These are phyloP conservation scores for Talaromyces sp. DNA, from an alignment of 2,329 filamentous ascomycete genomes.

Conservation along the genomic window DNA sequence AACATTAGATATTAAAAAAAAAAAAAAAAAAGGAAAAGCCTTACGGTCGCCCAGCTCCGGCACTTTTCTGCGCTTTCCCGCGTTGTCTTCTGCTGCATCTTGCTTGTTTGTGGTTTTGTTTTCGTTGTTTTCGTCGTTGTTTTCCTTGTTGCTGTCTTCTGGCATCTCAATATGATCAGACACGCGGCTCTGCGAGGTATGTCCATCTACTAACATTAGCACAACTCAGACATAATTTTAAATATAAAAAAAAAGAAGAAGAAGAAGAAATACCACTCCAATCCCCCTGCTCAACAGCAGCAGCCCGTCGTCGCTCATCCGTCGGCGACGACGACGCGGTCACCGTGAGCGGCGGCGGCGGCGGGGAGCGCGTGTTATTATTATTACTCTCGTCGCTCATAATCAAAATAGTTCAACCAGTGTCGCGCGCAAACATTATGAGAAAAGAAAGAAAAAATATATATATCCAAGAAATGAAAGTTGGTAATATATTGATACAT, in stretches of 20 bases:
- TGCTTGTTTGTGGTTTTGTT: not conserved
- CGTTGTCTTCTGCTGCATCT: not conserved
- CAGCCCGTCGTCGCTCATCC: constrained; percentile 3
- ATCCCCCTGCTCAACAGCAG: not conserved
- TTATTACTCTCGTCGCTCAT: not conserved
- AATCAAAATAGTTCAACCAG: not conserved
- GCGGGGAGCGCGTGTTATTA: not conserved
- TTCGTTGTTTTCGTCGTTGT: not conserved
- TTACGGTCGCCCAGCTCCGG: not conserved
- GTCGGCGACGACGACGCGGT: constrained; percentile 10
- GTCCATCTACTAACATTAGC: not conserved
- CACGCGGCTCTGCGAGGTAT: constrained; percentile 6
- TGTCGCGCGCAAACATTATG: not conserved
- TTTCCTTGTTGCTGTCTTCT: not conserved
- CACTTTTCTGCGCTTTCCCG: not conserved
- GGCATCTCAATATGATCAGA: constrained; percentile 10
- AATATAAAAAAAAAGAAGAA: not conserved
- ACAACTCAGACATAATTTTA: not conserved
- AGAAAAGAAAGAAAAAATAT: not conserved
- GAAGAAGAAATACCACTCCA: not conserved
- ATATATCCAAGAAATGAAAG: not conserved
- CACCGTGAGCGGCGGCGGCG: constrained; percentile 6
- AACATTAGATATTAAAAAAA: not conserved
- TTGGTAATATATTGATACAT: not conserved
- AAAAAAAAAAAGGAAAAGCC: not conserved